A percentile compares a stretch with the other conserved stretches of the same genome.
phyloP scores from a whole-genome alignment of 108 stramenopile species.

The Cylindrotheca closterium region DNA sequence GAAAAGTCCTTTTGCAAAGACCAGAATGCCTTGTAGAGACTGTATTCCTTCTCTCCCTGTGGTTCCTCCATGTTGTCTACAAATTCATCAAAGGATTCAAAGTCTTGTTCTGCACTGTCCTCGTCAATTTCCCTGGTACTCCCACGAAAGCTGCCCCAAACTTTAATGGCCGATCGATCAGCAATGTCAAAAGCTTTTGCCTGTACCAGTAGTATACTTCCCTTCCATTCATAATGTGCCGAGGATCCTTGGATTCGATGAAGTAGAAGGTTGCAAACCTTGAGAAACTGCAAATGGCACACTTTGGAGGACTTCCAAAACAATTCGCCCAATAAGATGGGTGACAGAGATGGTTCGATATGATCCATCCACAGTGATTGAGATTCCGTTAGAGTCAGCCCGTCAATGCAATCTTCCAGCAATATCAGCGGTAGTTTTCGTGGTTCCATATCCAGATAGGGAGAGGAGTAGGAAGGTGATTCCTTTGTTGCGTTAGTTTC shows the following conservation, averaged over 20 bases:
- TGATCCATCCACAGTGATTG: conserved; percentile 47
- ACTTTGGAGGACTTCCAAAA: conserved; percentile 38
- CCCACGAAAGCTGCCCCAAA: conserved; percentile 63
- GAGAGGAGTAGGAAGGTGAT: neutral
- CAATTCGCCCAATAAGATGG: conserved; percentile 27
- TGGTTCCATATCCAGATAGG: conserved; percentile 18
- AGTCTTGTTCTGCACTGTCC: too few relatives aligned
- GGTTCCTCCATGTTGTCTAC: too few relatives aligned
- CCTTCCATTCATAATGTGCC: conserved; percentile 50
- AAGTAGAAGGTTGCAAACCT: conserved; percentile 63
- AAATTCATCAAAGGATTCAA: too few relatives aligned
- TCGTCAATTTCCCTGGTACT: too few relatives aligned
- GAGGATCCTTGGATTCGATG: conserved; percentile 20
- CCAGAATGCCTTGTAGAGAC: conserved; percentile 78
- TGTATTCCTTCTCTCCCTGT: conserved; percentile 50
- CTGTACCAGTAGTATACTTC: conserved; percentile 55
- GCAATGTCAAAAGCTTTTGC: conserved; percentile 66
- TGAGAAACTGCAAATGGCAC: conserved; percentile 49
- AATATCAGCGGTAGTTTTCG: conserved; percentile 58
- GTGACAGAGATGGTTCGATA: conserved; percentile 29
- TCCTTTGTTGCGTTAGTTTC: too few relatives aligned
- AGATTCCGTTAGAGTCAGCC: conserved; percentile 25
- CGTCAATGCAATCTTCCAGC: conserved; percentile 65
- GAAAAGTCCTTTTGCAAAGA: conserved; percentile 73
- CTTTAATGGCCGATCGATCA: conserved; percentile 71